Base-by-base conservation (phyloP, 179 eudicot species). In the Camellia oleifera region DNA sequence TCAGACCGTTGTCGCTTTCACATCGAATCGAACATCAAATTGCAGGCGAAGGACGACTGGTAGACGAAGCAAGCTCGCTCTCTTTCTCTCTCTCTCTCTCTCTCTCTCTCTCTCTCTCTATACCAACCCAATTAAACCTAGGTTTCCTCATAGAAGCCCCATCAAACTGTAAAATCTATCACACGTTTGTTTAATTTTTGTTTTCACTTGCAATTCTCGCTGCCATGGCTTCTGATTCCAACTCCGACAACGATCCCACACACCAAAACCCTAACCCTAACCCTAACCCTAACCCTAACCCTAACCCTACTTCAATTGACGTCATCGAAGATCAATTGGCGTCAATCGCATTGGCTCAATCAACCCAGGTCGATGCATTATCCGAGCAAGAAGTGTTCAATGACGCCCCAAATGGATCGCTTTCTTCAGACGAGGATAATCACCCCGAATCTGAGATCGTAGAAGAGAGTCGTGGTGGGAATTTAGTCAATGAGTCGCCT, bases 161-260 rank as follows among this genome's bases (percentile, higher is more conserved):
- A 48, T 23, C 4, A 48, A 68, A 63, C 60, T 65, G 69, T 56
- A 46, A 45, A 73, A 61, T 66, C 67, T 20, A 13, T 1, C 9
- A 15, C 15, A 9, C 23, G 40, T 13, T 5, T 62, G 2, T 12
- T 32, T 65, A 32, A 0, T 69, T 13, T 58, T 15, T 32, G 40
- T 56, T 52, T 23, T 67, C 69, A 68, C 75, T 45, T 63, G 13
- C 60, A 58, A 13, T 32, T 79, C 54, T 32, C 32, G 15, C 20
- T 7, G 66, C 40, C 83, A 92, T 91, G 92, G 74, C 83, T 52
- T 85, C 95, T 75, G 87, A 86, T 85, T 82, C 92, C 40, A 32
- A 58, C 69, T 76, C 84, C 26, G 84, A 83, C 40, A 86, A 86
- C 78, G 89, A 87, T 73, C 74, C 85, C 54, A 65, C 81, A 42